A percentile compares a stretch with the other conserved stretches of the same genome.
Evolutionary conservation across 495 filamentous ascomycete species (phyloP).

Genomic region (Penicillium atrosanguineum): DNA sequence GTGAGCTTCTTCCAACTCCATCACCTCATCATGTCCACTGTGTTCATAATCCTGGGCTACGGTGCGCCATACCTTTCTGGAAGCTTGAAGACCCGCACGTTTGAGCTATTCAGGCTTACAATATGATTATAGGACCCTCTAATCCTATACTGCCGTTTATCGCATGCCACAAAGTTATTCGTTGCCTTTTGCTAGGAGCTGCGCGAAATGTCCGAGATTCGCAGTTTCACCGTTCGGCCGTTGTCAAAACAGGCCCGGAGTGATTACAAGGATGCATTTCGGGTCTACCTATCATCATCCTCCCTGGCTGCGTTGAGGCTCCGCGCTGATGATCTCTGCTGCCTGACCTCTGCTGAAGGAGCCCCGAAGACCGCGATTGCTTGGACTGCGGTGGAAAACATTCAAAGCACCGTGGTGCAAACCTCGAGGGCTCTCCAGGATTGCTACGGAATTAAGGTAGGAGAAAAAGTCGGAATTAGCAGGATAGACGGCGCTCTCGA

Average conservation of each 20-base stretch:
- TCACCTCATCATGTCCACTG: not conserved
- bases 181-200: not conserved
- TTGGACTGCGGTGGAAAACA: constrained; percentile 62
- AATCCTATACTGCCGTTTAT: not conserved
- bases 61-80: not conserved
- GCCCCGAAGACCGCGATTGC: constrained; percentile 56
- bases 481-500: constrained; percentile 36
- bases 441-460: constrained; percentile 61
- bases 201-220: constrained; percentile 37
- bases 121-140: not conserved
- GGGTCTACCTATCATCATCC: constrained; percentile 65
- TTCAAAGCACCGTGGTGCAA: constrained; percentile 62
- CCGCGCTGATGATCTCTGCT: constrained; percentile 57
- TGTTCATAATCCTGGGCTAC: not conserved
- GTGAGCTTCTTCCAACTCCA: not conserved
- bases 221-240: constrained; percentile 53
- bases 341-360: constrained; percentile 43
- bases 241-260: constrained; percentile 49
- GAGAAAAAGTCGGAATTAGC: constrained; percentile 57
- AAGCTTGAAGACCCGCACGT: not conserved
- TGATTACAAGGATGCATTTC: constrained; percentile 58
- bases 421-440: constrained; percentile 65
- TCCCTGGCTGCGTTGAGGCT: constrained; percentile 60
- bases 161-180: not conserved
- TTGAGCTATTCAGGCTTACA: not conserved